Base-by-base conservation (phyloP, 345 rosid species). In the Populus davidiana region DNA sequence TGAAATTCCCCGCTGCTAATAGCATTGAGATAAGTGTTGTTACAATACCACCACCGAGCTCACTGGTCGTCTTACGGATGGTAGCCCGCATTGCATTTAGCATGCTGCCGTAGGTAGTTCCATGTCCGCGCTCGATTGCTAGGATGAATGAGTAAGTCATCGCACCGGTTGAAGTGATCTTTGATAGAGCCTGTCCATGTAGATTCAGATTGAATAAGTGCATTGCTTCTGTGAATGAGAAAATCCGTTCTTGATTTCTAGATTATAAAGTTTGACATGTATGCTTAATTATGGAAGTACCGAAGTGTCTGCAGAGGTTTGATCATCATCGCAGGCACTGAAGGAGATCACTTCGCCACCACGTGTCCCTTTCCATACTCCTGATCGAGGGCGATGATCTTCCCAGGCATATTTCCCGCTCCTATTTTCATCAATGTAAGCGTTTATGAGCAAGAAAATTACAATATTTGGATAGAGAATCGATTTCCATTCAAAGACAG, bases 121-220 rank as follows among this genome's bases (percentile, higher is more conserved):
- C 97, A 63, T 87, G 89, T 38, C 94, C 97, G 5, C 87, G 88
- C 81, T 94, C 96, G 59, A 91, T 76, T 70, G 97, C 97, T 81
- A 90, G 94, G 78, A 94, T 90, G 87, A 95, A 93, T 63, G 98
- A 81, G 73, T 89, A 95, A 12, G 99, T 95, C 96, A 95, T 91
- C n/a, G 94, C 99, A 59, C 99, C 99, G 0, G 98, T 95, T 35
- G 93, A 91, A 27, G 93, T 84, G 71, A 87, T 81, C 75, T 76
- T 89, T 20, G 99, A 87, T 27, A 93, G 72, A 69, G 94, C 91
- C 98, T 91, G 89, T 18, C 14, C 67, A 49, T 18, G 73, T 70
- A 44, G 66, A n/a, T 72, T 52, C 38, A 61, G 70, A 63, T 36
- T 33, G 5, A 70, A 63, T 25, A 17, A 67, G 43, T 6, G 36